A percentile compares a stretch with the other conserved stretches of the same genome.
These are phyloP conservation scores for Hypholoma fasciculare DNA, from an alignment of 768 basidiomycete genomes.

Conservation along the genomic window DNA sequence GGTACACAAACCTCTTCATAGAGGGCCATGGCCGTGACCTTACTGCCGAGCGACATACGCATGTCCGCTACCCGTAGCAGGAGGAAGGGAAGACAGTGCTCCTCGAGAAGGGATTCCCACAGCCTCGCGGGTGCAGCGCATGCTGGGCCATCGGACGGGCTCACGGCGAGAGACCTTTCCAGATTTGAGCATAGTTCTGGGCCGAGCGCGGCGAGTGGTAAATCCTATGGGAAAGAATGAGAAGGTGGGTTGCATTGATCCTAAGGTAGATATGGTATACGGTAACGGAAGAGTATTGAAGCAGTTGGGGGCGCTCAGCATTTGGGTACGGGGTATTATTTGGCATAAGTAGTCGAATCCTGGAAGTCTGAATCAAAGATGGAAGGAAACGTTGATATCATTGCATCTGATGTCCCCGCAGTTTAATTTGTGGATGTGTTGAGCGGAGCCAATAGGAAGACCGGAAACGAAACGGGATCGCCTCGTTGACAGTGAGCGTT, in stretches of 20 bases:
- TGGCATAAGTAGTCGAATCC: too few relatives aligned
- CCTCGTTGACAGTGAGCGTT: too few relatives aligned
- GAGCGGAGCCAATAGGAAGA: too few relatives aligned
- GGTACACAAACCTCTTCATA: neutral
- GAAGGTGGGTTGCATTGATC: neutral
- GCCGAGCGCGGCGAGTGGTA: neutral
- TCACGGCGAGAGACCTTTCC: conserved; percentile 2
- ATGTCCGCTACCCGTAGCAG: neutral
- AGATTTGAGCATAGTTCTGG: neutral
- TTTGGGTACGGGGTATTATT: neutral
- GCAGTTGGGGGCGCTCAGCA: neutral
- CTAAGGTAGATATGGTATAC: neutral
- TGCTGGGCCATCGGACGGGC: neutral
- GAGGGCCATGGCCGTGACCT: neutral
- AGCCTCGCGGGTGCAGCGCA: conserved; percentile 11
- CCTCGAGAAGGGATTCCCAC: conserved; percentile 3
- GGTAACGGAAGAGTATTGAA: neutral
- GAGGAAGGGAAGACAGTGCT: neutral
- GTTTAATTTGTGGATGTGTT: too few relatives aligned
- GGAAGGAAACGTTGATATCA: too few relatives aligned
- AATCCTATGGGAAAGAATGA: neutral
- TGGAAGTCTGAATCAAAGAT: too few relatives aligned
- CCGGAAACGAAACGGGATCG: too few relatives aligned
- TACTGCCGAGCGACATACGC: neutral
- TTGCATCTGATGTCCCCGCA: too few relatives aligned